Evolutionary conservation across 1,284 basidiomycete species (phyloP), one percentile per base, ranked within the genome.

Genomic region (Schizophyllum amplum): DNA sequence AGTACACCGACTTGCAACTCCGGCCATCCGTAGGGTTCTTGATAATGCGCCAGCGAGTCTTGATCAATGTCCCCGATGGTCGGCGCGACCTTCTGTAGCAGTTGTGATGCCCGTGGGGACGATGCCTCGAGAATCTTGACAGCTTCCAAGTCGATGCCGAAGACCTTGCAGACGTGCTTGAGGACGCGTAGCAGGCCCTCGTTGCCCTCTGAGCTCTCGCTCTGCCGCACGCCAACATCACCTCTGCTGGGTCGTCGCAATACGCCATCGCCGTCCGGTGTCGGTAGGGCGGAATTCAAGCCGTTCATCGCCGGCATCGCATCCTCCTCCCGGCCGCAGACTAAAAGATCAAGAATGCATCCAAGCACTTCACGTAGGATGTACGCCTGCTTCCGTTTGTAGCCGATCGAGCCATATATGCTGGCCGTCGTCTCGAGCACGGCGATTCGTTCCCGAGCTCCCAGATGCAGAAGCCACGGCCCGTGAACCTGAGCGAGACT

Each of bases 1-100:
- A 98, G 79, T 26, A 96, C 84, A 26, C 92, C 92, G 26, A 96
- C 81, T 71, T 98, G 95, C 52, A 98, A 76, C 66, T 94, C 91
- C 1, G 92, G 87, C 96, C 95, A 99, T 1, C 95, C 94, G 67
- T 87, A 93, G 2, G 80, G 71, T 60, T 82, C 81, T 23, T 70
- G 68, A 27, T 42, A 42, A 9, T 9, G 2, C 33, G 33, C 11
- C 33, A 72, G 65, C 27, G 72, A 69, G 33, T 75, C 72, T 13
- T 71, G 61, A 5, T 67, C 59, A 48, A 80, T 70, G 46, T 75
- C 73, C 33, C 76, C 72, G 59, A 55, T 54, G 58, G 22, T 63
- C 56, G 48, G 59, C 57, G 20, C 59, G 57, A 20, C 56, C 59
- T 48, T 66, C 58, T 15, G 58, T 53, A 55, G 63, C 33, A 25